Percentiles rank a stretch among this genome's conserved stretches.
Conservation (phyloP, 2,329 filamentous ascomycete species). For the Trichoderma atrobrunneum region DNA sequence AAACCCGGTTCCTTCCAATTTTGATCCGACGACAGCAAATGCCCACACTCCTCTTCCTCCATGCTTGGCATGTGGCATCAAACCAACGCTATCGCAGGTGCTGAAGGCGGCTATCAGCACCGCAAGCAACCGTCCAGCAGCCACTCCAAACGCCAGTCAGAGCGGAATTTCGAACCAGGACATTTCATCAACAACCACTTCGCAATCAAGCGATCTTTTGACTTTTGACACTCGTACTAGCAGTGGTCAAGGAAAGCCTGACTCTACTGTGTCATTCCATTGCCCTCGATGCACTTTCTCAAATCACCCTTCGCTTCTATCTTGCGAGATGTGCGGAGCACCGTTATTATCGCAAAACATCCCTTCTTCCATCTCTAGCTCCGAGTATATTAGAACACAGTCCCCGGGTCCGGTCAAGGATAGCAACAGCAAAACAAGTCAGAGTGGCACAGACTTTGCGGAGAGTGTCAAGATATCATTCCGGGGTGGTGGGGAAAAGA, state of each 20-base stretch:
- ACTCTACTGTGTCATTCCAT: constrained; percentile 45
- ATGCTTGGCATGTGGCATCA: constrained; percentile 91
- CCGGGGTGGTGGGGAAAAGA: constrained; percentile 80
- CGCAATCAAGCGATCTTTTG: not conserved
- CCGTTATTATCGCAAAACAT: constrained; percentile 60
- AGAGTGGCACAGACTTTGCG: constrained; percentile 50
- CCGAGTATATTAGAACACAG: constrained; percentile 52
- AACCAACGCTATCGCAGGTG: constrained; percentile 76
- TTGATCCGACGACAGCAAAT: constrained; percentile 79
- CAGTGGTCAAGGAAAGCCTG: not conserved
- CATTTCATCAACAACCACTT: not conserved
- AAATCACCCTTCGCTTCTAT: constrained; percentile 81
- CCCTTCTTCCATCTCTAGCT: constrained; percentile 33
- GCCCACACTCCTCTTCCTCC: constrained; percentile 77
- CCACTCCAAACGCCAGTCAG: constrained; percentile 12
- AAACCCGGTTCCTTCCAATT: constrained; percentile 89
- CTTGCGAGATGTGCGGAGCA: constrained; percentile 89
- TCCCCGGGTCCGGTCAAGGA: constrained; percentile 74
- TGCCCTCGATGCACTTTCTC: constrained; percentile 92
- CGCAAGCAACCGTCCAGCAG: constrained; percentile 53
- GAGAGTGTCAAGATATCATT: constrained; percentile 92
- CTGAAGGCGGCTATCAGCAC: constrained; percentile 83
- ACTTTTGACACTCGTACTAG: not conserved
- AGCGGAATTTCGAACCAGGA: not conserved
- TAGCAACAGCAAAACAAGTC: constrained; percentile 28